Base-by-base conservation (phyloP, 371 early-diverging fungal species). In the Mortierella sp. region DNA sequence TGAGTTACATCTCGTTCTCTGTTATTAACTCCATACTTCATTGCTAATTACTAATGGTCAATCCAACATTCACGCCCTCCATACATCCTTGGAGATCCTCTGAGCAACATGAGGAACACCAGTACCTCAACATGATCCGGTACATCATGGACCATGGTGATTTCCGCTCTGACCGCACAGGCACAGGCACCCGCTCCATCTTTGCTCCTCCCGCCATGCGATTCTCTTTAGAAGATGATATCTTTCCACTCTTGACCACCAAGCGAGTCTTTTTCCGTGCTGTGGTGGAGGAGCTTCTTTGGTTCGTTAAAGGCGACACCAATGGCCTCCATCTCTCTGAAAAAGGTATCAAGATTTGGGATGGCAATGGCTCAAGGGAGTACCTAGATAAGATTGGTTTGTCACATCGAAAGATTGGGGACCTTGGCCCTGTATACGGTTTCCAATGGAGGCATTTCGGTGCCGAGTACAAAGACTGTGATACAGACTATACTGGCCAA, bases 381-480 rank as follows among this genome's bases (percentile, higher is more conserved):
- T 97, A 90, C 71, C 87, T 99, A 24, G 99, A 98, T 83, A 87
- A 88, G 52, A 76, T 93, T 9, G 99, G 99, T 0, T 86, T 99
- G 28, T 47, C 82, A 1, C 85, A 97, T 73, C 90, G 95, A 45
- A 89, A 92, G 67, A 96, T 93, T 66, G 98, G 99, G 22, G 99
- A 99, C 74, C 85, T 99, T 28, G 99, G 99, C 0, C 99, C 99
- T 1, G 96, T 99, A 38, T 99, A 99, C 77, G 99, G 99, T 9
- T 99, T 97, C 85, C 99, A 99, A 83, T 99, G 99, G 99, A 88
- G 99, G 50, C 99, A 99, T 83, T 99, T 99, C 89, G 99, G 99
- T 0, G 99, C 99, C 0, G 85, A 93, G 67, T 99, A 99, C 80
- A 77, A 85, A 33, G 94, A 93, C 60, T 94, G 94, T 45, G 93